These are phyloP conservation scores for Zygoascus bituminiphila DNA, from an alignment of 805 yeast species.

Conservation along the genomic window DNA sequence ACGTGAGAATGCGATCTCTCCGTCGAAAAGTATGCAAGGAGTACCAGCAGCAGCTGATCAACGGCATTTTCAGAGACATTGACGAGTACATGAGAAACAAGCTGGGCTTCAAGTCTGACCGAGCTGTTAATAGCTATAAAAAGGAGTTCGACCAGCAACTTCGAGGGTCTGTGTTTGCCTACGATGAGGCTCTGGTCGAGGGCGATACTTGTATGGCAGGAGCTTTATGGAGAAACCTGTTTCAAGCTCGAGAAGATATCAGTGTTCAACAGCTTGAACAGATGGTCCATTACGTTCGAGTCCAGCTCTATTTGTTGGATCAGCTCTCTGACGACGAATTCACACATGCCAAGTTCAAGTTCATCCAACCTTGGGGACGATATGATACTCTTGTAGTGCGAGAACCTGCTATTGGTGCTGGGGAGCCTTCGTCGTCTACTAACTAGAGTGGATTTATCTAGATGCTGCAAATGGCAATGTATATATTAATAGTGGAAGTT, in stretches of 20 bases:
- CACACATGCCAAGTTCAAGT: conserved; percentile 80
- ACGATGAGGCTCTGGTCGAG: conserved; percentile 83
- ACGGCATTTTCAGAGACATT: conserved; percentile 81
- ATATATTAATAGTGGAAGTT: no score
- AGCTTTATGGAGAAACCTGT: conserved; percentile 65
- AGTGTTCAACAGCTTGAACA: conserved; percentile 83
- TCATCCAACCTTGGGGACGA: conserved; percentile 72
- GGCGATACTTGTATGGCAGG: conserved; percentile 40
- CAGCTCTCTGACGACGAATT: conserved; percentile 86
- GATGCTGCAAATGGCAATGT: no score
- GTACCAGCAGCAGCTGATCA: conserved; percentile 87
- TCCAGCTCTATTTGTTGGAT: conserved; percentile 79
- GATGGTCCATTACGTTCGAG: conserved; percentile 79
- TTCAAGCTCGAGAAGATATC: conserved; percentile 72
- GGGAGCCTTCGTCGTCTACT: neutral
- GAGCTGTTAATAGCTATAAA: conserved; percentile 76
- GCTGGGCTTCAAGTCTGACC: conserved; percentile 71
- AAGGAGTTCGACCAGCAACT: conserved; percentile 87
- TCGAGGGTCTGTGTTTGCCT: conserved; percentile 80
- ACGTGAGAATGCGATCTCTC: conserved; percentile 93
- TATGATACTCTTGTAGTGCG: conserved; percentile 55
- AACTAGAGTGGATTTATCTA: no score
- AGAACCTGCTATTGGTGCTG: conserved; percentile 1
- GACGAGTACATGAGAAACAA: conserved; percentile 80
- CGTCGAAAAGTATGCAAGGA: conserved; percentile 82